phyloP scores from a whole-genome alignment of 78 protist species.

The Ministeria vibrans region DNA sequence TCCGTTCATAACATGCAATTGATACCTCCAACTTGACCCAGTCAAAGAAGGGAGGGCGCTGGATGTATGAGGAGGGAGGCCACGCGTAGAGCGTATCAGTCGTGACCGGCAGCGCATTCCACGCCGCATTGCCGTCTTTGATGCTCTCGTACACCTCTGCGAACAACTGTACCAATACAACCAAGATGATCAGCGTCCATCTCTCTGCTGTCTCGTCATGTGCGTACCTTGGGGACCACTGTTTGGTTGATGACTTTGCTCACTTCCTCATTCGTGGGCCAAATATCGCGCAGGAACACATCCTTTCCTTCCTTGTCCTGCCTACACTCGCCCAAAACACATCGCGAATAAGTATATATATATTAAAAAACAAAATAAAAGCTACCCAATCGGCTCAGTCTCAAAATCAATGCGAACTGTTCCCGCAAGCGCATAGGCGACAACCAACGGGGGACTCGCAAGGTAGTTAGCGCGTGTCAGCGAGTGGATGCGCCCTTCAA shows the following conservation, averaged over 20 bases:
- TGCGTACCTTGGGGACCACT: too few relatives aligned
- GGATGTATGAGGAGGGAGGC: constrained; percentile 80
- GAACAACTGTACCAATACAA: too few relatives aligned
- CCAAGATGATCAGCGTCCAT: too few relatives aligned
- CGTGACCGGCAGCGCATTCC: constrained; percentile 70
- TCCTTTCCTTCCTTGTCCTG: constrained; percentile 37
- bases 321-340: too few relatives aligned
- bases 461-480: constrained; percentile 71
- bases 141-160: constrained; percentile 44
- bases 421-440: constrained; percentile 86
- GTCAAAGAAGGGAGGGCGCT: constrained; percentile 75
- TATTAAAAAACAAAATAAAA: too few relatives aligned
- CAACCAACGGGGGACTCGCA: constrained; percentile 82
- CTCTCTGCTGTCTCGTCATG: too few relatives aligned
- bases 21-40: constrained; percentile 35
- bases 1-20: too few relatives aligned
- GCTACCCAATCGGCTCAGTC: constrained; percentile 53
- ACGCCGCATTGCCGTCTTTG: constrained; percentile 59
- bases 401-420: constrained; percentile 66
- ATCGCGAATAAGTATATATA: too few relatives aligned
- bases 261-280: constrained; percentile 76
- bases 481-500: constrained; percentile 79
- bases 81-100: constrained; percentile 59
- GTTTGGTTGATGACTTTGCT: too few relatives aligned
- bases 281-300: constrained; percentile 74